Conservation (phyloP, 148 eudicot species). For the Persicaria maculosa region DNA sequence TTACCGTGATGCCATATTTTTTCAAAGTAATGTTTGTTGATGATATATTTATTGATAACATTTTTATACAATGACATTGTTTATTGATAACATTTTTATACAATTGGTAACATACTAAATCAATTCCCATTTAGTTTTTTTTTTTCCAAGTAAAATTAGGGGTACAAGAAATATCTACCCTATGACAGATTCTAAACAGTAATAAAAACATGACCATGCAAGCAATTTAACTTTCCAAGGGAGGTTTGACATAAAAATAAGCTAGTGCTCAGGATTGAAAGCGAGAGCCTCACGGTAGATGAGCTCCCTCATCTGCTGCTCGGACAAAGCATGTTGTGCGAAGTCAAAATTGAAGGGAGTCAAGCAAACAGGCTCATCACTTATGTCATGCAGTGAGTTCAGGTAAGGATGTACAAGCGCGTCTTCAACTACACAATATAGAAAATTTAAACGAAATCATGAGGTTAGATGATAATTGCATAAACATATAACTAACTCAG, state of each 20-base stretch:
- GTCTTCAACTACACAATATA: conserved; percentile 58
- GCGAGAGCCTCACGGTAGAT: conserved; percentile 88
- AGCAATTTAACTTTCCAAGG: not conserved
- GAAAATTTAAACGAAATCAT: not conserved
- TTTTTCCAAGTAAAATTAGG: too few species aligned
- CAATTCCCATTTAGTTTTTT: too few species aligned
- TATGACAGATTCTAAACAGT: too few species aligned
- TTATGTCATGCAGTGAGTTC: too few species aligned
- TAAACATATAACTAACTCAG: not conserved
- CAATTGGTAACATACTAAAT: too few species aligned
- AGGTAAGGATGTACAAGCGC: conserved; percentile 92
- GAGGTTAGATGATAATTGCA: conserved; percentile 4
- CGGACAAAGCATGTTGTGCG: conserved; percentile 75
- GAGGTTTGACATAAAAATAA: not conserved
- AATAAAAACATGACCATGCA: not conserved
- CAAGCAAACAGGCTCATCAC: conserved; percentile 80
- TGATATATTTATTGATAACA: too few species aligned
- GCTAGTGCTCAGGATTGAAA: conserved; percentile 64
- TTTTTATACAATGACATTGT: too few species aligned
- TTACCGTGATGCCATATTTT: too few species aligned
- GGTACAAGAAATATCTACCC: too few species aligned
- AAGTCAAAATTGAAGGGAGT: conserved; percentile 79
- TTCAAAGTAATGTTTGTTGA: too few species aligned
- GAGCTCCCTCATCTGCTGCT: conserved; percentile 92
- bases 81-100: too few species aligned